Conservation (phyloP, 129 eudicot genomes). For the Deinandra increscens region DNA sequence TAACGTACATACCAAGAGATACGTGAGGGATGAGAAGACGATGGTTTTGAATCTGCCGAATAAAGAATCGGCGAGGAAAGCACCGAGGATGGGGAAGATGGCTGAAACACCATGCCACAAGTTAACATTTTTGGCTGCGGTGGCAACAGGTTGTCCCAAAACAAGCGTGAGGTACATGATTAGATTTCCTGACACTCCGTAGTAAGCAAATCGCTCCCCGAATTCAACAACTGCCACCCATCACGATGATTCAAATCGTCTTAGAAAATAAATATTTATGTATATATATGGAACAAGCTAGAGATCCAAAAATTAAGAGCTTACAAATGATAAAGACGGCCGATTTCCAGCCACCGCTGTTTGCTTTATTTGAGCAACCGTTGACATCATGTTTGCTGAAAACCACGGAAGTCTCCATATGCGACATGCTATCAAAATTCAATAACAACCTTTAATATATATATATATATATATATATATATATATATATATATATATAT, state of each 20-base stretch:
- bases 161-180: conserved; percentile 54
- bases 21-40: conserved; percentile 49
- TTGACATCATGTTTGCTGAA: conserved; percentile 21
- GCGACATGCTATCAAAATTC: background rate
- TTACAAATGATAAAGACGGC: conserved; percentile 82
- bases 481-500: too few relatives aligned
- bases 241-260: background rate
- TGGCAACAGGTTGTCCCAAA: conserved; percentile 41
- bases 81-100: conserved; percentile 61
- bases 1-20: conserved; percentile 70
- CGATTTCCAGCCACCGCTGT: conserved; percentile 72
- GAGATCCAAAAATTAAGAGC: background rate
- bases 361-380: conserved; percentile 18
- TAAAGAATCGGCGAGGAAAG: conserved; percentile 67
- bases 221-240: conserved; percentile 58
- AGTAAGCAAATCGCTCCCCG: conserved; percentile 76
- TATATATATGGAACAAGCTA: too few relatives aligned
- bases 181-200: conserved; percentile 66
- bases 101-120: conserved; percentile 70
- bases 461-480: too few relatives aligned
- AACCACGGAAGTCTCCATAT: conserved; percentile 22
- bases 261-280: too few relatives aligned
- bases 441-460: background rate
- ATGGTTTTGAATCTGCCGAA: conserved; percentile 62
- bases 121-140: conserved; percentile 67